Conservation (phyloP, 495 filamentous ascomycete species). For the Parmelia sp. region DNA sequence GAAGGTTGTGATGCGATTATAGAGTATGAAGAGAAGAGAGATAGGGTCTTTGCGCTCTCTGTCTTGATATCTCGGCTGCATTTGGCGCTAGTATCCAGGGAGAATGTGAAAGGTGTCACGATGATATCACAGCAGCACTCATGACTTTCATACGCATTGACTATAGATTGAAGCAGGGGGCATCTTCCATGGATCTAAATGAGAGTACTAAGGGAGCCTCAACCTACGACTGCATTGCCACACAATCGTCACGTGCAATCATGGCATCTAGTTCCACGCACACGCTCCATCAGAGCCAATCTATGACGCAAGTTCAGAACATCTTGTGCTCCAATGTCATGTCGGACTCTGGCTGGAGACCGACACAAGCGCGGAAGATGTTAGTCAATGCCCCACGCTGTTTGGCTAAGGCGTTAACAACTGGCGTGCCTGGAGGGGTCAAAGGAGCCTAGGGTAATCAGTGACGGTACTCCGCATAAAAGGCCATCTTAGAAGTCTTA, state of each 20-base stretch:
- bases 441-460: slow-evolving; percentile 58
- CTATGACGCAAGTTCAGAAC: slow-evolving; percentile 46
- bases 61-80: slow-evolving; percentile 1
- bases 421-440: slow-evolving; percentile 90
- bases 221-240: slow-evolving; percentile 13
- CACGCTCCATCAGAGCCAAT: neutral
- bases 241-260: neutral
- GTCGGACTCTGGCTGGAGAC: slow-evolving; percentile 94
- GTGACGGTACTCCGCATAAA: neutral
- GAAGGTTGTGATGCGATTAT: neutral
- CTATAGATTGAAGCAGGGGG: slow-evolving; percentile 1
- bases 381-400: slow-evolving; percentile 92
- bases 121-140: neutral
- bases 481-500: slow-evolving; percentile 19
- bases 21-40: neutral
- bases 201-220: slow-evolving; percentile 21
- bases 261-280: neutral
- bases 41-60: neutral
- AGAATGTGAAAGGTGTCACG: neutral
- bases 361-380: slow-evolving; percentile 98
- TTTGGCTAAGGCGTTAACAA: slow-evolving; percentile 94
- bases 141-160: neutral
- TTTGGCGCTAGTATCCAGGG: neutral
- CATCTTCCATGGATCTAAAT: slow-evolving; percentile 32
- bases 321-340: slow-evolving; percentile 99